Evolutionary conservation across 2,329 filamentous ascomycete species (phyloP).

Genomic region (Curvularia spicifera): DNA sequence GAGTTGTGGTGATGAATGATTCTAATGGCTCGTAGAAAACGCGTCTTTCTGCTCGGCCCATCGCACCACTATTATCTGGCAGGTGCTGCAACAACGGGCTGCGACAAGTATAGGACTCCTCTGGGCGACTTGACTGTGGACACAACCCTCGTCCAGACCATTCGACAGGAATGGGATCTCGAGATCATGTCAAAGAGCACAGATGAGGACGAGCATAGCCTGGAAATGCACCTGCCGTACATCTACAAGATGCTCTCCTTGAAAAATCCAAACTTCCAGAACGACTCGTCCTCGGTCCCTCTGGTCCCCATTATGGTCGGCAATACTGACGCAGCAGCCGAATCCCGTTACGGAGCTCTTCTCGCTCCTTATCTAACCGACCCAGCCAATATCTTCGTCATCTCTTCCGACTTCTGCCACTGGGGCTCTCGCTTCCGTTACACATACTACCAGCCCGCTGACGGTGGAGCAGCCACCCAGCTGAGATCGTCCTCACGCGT

Average conservation of each 20-base stretch:
- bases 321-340: slow-evolving; percentile 68
- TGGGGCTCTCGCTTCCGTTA: slow-evolving; percentile 89
- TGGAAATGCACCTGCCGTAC: slow-evolving; percentile 97
- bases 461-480: slow-evolving; percentile 45
- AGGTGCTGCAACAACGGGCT: slow-evolving; percentile 77
- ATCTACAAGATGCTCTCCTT: slow-evolving; percentile 77
- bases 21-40: slow-evolving; percentile 62
- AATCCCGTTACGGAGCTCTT: slow-evolving; percentile 71
- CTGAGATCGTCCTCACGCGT: slow-evolving; percentile 51
- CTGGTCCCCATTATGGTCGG: slow-evolving; percentile 89
- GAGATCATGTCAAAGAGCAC: slow-evolving; percentile 64
- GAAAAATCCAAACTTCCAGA: slow-evolving; percentile 37
- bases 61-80: slow-evolving; percentile 86
- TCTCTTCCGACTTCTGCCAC: slow-evolving; percentile 96
- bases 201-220: slow-evolving; percentile 86
- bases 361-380: slow-evolving; percentile 80
- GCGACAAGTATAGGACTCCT: slow-evolving; percentile 74
- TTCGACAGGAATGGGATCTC: slow-evolving; percentile 38
- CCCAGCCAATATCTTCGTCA: slow-evolving; percentile 77
- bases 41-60: slow-evolving; percentile 89
- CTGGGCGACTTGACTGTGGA: slow-evolving; percentile 75
- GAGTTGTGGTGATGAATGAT: neutral
- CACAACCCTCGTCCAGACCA: slow-evolving; percentile 58
- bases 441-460: slow-evolving; percentile 71
- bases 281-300: slow-evolving; percentile 66